Conservation (phyloP, 305 asterid genomes). For the Fraxinus angustifolia region DNA sequence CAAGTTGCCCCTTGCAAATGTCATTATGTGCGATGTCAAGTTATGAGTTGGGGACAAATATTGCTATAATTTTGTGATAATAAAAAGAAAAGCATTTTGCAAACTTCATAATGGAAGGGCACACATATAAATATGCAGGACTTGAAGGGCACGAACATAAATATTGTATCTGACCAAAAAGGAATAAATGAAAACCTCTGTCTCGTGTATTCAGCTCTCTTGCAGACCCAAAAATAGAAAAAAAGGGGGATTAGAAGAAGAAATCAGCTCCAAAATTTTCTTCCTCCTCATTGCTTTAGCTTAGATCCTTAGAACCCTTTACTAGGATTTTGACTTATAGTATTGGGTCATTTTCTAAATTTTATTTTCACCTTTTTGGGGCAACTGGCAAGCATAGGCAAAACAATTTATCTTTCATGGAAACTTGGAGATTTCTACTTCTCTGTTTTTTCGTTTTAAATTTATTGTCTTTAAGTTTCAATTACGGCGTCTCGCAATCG, state of each 20-base stretch:
- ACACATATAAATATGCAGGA: background rate
- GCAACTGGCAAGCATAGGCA: background rate
- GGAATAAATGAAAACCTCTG: slow-evolving; percentile 3
- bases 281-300: slow-evolving; percentile 1
- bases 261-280: background rate
- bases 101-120: background rate
- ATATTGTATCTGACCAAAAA: background rate
- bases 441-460: slow-evolving; percentile 46
- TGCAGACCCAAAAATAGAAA: slow-evolving; percentile 5
- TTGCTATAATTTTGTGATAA: background rate
- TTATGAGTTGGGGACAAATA: background rate
- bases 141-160: background rate
- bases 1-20: background rate
- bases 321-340: slow-evolving; percentile 39
- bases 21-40: background rate
- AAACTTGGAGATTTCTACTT: slow-evolving; percentile 45
- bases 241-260: background rate
- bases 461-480: slow-evolving; percentile 42
- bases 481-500: slow-evolving; percentile 53
- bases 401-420: slow-evolving; percentile 45
- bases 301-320: slow-evolving; percentile 47
- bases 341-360: slow-evolving; percentile 18
- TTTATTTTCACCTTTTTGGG: slow-evolving; percentile 21
- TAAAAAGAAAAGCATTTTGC: background rate
- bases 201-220: slow-evolving; percentile 23